These are phyloP conservation scores for Fusarium subtropicale DNA, from an alignment of 2,329 filamentous ascomycete genomes.

Conservation along the genomic window DNA sequence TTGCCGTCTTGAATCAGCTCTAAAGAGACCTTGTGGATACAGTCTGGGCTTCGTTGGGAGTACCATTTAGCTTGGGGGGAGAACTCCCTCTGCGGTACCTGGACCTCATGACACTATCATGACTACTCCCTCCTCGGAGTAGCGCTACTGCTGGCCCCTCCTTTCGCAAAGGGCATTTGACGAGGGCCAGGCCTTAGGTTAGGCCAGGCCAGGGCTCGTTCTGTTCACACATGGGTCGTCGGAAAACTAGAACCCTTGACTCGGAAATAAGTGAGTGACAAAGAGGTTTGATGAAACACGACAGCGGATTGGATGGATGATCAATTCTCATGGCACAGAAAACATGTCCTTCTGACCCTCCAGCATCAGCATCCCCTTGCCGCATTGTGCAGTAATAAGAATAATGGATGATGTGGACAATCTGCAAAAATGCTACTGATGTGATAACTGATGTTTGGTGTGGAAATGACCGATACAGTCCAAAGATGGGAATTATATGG, in stretches of 20 bases:
- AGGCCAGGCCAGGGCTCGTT: conserved; percentile 25
- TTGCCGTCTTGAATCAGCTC: conserved; percentile 23
- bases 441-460: conserved; percentile 9
- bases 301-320: conserved; percentile 28
- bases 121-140: conserved; percentile 30
- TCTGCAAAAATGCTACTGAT: conserved; percentile 7
- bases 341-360: conserved; percentile 38
- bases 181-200: neutral
- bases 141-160: conserved; percentile 29
- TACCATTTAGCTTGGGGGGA: conserved; percentile 9
- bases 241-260: conserved; percentile 25
- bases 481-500: conserved; percentile 24
- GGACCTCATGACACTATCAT: conserved; percentile 38
- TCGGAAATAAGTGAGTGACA: conserved; percentile 27
- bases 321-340: conserved; percentile 8
- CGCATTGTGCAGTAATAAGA: neutral
- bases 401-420: neutral
- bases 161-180: conserved; percentile 32
- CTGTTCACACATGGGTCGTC: conserved; percentile 14
- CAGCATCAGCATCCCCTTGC: conserved; percentile 22
- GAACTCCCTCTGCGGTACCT: conserved; percentile 34
- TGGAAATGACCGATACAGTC: conserved; percentile 18
- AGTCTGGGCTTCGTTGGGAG: conserved; percentile 17
- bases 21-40: conserved; percentile 26
- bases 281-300: conserved; percentile 22